Evolutionary conservation across 2,329 filamentous ascomycete species (phyloP).

Genomic region (Zasmidium cellare): DNA sequence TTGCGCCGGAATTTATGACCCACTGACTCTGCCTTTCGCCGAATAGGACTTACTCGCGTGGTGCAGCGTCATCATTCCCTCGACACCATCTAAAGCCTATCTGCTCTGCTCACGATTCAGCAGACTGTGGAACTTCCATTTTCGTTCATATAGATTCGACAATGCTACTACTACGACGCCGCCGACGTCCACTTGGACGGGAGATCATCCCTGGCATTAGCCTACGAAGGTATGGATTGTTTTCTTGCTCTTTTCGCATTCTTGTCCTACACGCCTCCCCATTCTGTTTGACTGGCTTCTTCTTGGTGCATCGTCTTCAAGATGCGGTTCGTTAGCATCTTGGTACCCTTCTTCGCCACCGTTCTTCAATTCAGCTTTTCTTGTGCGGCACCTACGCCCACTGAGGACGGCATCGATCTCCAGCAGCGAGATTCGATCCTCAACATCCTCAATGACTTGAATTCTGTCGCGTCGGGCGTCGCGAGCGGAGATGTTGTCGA

Average conservation of each 20-base stretch:
- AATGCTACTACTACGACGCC: neutral
- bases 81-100: neutral
- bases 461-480: neutral
- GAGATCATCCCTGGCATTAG: neutral
- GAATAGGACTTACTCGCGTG: neutral
- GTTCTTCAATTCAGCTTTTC: neutral
- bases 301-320: neutral
- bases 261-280: neutral
- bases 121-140: neutral
- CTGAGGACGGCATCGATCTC: neutral
- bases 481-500: constrained; percentile 1
- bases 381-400: neutral
- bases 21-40: neutral
- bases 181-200: neutral
- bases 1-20: neutral
- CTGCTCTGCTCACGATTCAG: neutral
- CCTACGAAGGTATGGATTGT: neutral
- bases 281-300: neutral
- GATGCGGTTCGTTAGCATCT: neutral
- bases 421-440: neutral
- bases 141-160: constrained; percentile 3
- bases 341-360: neutral
- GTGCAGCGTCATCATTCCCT: neutral
- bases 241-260: neutral
- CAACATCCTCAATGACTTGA: neutral